Evolutionary conservation across 1,139 yeast genomes (phyloP).

Genomic region (Diutina rugosa): DNA sequence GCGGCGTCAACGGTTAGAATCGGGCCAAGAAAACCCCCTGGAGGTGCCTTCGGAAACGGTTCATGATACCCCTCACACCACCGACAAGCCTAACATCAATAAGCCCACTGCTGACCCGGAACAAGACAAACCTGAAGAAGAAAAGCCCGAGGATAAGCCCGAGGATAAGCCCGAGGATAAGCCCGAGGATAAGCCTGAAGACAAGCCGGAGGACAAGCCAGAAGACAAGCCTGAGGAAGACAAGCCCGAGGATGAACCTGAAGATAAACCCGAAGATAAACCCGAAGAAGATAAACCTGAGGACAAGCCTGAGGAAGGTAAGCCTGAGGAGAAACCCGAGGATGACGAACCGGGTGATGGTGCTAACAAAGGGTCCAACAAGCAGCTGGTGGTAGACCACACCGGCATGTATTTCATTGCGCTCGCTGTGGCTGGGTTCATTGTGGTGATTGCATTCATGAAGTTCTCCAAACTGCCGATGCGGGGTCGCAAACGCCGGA

Average conservation of each 20-base stretch:
- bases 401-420: constrained; percentile 49
- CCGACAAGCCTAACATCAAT: background rate
- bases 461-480: constrained; percentile 35
- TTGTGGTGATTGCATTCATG: constrained; percentile 39
- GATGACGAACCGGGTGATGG: constrained; percentile 8
- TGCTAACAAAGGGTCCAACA: constrained; percentile 15
- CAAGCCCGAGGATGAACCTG: constrained; percentile 10
- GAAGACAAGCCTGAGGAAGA: constrained; percentile 5
- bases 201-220: background rate
- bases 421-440: constrained; percentile 46
- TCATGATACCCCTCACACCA: constrained; percentile 1
- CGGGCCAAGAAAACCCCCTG: background rate
- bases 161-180: background rate
- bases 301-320: constrained; percentile 6
- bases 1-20: constrained; percentile 3
- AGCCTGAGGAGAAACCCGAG: constrained; percentile 11
- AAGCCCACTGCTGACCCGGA: background rate
- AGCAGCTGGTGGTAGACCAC: constrained; percentile 21
- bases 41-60: background rate
- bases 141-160: background rate
- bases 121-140: background rate
- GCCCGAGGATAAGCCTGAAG: background rate
- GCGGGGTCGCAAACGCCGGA: constrained; percentile 37
- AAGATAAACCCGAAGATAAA: background rate
- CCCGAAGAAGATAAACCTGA: background rate